Percentiles rank a stretch among this genome's conserved stretches.
phyloP scores from a whole-genome alignment of 257 asterid genomes.

The Salvia hispanica region DNA sequence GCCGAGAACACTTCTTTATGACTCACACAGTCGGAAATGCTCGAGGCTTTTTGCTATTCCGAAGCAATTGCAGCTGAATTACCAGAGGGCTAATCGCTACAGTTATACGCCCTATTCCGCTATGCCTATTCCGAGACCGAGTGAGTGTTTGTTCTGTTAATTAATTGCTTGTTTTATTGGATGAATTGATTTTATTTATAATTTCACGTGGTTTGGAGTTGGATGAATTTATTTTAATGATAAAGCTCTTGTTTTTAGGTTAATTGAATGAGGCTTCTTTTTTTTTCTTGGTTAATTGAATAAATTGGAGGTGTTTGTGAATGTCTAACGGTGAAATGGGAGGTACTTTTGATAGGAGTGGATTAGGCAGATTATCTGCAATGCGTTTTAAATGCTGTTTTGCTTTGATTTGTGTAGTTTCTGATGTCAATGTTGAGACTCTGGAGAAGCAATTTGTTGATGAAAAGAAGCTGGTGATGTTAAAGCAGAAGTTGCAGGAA shows the following conservation, averaged over 20 bases:
- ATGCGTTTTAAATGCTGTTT: conserved; percentile 8
- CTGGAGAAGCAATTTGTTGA: conserved; percentile 44
- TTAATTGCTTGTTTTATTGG: not conserved
- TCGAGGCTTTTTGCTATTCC: conserved; percentile 35
- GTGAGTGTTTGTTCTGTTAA: conserved; percentile 37
- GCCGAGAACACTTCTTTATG: conserved; percentile 16
- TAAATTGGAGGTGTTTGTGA: not conserved
- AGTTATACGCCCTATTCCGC: conserved; percentile 48
- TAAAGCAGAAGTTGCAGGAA: conserved; percentile 55
- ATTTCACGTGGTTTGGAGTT: not conserved
- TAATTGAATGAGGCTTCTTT: not conserved
- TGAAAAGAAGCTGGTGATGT: conserved; percentile 34
- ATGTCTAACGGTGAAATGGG: not conserved
- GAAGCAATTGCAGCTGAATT: conserved; percentile 41
- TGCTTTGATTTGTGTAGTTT: conserved; percentile 38
- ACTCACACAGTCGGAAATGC: conserved; percentile 28
- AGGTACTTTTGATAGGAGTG: not conserved
- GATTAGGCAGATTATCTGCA: conserved; percentile 4
- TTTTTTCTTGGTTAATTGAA: not conserved
- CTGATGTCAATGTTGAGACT: conserved; percentile 47
- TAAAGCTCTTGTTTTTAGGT: too few species aligned
- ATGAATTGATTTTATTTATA: not conserved
- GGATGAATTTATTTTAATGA: not conserved
- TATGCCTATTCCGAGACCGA: conserved; percentile 57
- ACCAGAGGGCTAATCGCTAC: conserved; percentile 39